Conservation (phyloP, 495 filamentous ascomycete genomes). For the Penicillium riverlandense region DNA sequence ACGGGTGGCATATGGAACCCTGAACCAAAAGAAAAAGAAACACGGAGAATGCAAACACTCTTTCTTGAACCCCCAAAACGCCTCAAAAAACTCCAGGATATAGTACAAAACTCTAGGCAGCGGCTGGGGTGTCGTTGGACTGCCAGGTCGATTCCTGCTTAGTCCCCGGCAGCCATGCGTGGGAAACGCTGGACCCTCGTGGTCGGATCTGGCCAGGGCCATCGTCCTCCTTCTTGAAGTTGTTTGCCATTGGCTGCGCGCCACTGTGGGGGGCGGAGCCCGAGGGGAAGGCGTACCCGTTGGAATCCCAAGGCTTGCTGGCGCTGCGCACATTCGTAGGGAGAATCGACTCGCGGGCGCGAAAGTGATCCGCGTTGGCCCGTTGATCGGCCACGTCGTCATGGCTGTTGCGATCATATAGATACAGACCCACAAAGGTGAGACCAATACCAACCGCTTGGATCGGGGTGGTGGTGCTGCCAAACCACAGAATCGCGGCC, state of each 20-base stretch:
- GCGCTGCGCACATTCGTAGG: slow-evolving; percentile 50
- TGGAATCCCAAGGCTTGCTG: slow-evolving; percentile 31
- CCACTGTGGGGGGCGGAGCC: neutral
- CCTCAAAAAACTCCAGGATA: neutral
- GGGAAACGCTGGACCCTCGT: slow-evolving; percentile 50
- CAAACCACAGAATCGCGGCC: slow-evolving; percentile 94
- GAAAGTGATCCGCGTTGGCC: slow-evolving; percentile 49
- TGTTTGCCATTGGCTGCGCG: slow-evolving; percentile 23
- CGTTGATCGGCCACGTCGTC: slow-evolving; percentile 73
- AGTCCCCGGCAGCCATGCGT: slow-evolving; percentile 63
- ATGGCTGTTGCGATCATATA: slow-evolving; percentile 90
- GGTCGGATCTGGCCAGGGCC: slow-evolving; percentile 40
- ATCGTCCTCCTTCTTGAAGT: slow-evolving; percentile 57
- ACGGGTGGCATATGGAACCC: neutral
- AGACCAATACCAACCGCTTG: slow-evolving; percentile 81
- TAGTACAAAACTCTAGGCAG: slow-evolving; percentile 6
- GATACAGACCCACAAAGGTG: slow-evolving; percentile 87
- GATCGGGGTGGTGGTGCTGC: slow-evolving; percentile 70
- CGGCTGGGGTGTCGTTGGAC: slow-evolving; percentile 35
- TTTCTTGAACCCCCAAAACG: no score
- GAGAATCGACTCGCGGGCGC: slow-evolving; percentile 56
- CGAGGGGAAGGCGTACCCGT: slow-evolving; percentile 35
- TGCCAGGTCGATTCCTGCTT: slow-evolving; percentile 79
- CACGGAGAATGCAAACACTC: no score
- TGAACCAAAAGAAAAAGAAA: neutral